phyloP scores from a whole-genome alignment of 208 protist genomes.

The Trypanosomatidae sp. region DNA sequence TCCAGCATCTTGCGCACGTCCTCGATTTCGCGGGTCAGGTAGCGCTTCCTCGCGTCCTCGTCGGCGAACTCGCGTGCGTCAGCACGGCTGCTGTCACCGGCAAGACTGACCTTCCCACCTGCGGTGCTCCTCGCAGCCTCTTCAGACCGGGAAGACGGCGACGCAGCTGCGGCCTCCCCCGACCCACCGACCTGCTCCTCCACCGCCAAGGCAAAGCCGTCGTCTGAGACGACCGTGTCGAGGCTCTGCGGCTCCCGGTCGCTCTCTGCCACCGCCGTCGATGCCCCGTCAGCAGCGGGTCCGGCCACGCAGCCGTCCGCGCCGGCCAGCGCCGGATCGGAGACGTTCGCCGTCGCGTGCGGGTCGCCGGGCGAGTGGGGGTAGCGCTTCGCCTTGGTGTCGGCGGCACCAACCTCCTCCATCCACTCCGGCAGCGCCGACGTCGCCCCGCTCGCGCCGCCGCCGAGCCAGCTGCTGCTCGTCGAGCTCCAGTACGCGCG shows the following conservation, averaged over 20 bases:
- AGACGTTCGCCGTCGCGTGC: no score
- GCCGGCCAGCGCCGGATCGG: no score
- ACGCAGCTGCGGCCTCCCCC: not conserved
- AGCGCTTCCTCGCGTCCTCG: slow-evolving; percentile 22
- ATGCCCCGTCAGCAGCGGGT: no score
- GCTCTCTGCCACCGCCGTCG: not conserved
- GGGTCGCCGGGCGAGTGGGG: no score
- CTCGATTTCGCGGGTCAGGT: slow-evolving; percentile 24
- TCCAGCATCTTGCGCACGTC: slow-evolving; percentile 34
- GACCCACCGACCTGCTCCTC: not conserved
- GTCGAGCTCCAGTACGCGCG: slow-evolving; percentile 61
- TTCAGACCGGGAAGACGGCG: no score
- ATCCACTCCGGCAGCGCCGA: slow-evolving; percentile 20
- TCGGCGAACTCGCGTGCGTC: slow-evolving; percentile 8
- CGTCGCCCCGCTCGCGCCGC: slow-evolving; percentile 18
- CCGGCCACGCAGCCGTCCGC: no score
- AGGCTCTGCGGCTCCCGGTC: not conserved
- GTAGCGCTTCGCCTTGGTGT: no score
- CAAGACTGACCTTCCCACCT: no score
- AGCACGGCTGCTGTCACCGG: not conserved
- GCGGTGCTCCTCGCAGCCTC: not conserved
- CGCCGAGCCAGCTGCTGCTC: slow-evolving; percentile 68
- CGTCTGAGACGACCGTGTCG: slow-evolving; percentile 34
- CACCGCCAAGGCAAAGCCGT: slow-evolving; percentile 24
- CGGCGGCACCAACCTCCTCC: no score